Evolutionary conservation across 1,139 yeast genomes (phyloP).

Genomic region (Scheffersomyces stambukii): DNA sequence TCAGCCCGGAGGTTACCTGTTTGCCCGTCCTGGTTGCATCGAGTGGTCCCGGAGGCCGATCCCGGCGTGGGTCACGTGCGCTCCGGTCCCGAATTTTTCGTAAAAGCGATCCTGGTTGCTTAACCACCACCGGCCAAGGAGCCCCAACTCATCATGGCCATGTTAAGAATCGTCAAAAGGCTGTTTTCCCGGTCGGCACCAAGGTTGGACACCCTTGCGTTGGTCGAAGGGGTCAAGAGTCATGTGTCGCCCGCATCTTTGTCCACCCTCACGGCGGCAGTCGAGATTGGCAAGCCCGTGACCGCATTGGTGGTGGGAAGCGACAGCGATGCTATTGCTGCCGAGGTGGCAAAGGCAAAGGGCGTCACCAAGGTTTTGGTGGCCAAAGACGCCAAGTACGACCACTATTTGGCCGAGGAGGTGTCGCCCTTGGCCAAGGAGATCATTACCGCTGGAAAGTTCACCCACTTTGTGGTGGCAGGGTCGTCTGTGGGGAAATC

Average conservation of each 20-base stretch:
- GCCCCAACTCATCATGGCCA: too few relatives aligned
- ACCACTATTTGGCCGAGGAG: slow-evolving; percentile 62
- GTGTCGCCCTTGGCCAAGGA: slow-evolving; percentile 54
- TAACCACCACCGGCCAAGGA: background rate
- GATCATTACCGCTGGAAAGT: slow-evolving; percentile 28
- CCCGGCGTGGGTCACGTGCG: too few relatives aligned
- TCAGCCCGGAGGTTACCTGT: too few relatives aligned
- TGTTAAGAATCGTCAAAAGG: slow-evolving; percentile 17
- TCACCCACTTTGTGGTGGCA: slow-evolving; percentile 74
- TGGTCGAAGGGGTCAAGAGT: slow-evolving; percentile 59
- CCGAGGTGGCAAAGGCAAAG: slow-evolving; percentile 33
- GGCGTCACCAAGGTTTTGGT: slow-evolving; percentile 47
- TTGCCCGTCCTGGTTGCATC: too few relatives aligned
- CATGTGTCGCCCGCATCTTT: slow-evolving; percentile 63
- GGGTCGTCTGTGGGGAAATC: slow-evolving; percentile 88
- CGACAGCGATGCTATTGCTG: slow-evolving; percentile 37
- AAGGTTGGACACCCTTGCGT: slow-evolving; percentile 56
- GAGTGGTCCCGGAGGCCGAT: too few relatives aligned
- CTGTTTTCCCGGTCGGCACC: slow-evolving; percentile 23
- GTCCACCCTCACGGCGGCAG: slow-evolving; percentile 64
- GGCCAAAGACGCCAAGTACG: slow-evolving; percentile 46
- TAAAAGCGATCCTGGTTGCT: background rate
- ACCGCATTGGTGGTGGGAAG: slow-evolving; percentile 61
- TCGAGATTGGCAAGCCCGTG: slow-evolving; percentile 57
- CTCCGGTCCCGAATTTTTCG: too few relatives aligned